Evolutionary conservation across 1,284 basidiomycete species (phyloP), one percentile per base, ranked within the genome.

Genomic region (Cutaneotrichosporon mucoides): DNA sequence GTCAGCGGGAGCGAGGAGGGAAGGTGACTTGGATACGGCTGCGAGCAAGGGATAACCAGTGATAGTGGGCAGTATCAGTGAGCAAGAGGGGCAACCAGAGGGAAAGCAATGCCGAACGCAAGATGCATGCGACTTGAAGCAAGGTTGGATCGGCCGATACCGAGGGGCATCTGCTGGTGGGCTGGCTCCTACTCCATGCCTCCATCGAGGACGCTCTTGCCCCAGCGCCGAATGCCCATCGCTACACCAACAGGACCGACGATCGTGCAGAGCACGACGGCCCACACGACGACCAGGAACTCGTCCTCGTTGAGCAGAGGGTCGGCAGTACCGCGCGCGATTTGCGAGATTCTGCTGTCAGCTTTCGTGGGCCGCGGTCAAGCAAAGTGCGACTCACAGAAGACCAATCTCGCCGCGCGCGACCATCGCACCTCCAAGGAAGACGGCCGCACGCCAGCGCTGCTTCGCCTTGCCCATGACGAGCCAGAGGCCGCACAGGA

Each of bases 401-500:
- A 83, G 75, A 0, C 82, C 83, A 41, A 84, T 83, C 67, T 84
- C 83, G 4, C 84, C 83, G 4, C 83, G 75, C 1, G 82, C 80
- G 45, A 83, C 79, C 73, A 84, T 81, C 0, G 82, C 81, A 6
- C 78, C 60, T 4, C 82, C 80, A 5, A 82, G 67, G 49, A 82
- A 75, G 0, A 75, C 57, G 1, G 61, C 69, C 2, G 48, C 63
- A 34, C 55, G 53, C 64, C 65, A 70, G 24, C 24, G 24, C 24
- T 24, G 6, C 54, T 49, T 6, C 34, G n/a, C 38, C 49, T 34
- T 41, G 55, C 43, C 48, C 60, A 53, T 24, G 24, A 24, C 24
- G 55, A 81, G 50, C 69, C 77, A 79, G 0, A 69, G 10, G 0
- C 80, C 81, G 11, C 76, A 79, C n/a, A 76, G 43, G 4, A 75